A percentile compares a stretch with the other conserved stretches of the same genome.
Conservation (phyloP, 1,284 basidiomycete species). For the Trametes polyzona region DNA sequence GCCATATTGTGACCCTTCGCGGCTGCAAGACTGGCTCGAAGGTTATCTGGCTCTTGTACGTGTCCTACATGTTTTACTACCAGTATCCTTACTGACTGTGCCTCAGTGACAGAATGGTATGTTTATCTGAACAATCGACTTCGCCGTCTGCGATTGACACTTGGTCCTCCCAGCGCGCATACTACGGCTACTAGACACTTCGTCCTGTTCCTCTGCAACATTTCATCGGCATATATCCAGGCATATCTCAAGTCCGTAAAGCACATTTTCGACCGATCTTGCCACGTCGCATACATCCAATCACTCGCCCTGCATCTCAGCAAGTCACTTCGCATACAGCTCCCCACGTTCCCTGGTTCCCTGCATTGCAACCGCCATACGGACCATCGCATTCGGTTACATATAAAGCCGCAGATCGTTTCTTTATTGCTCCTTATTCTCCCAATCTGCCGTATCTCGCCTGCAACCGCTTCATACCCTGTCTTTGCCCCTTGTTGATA, state of each 20-base stretch:
- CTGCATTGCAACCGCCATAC: background rate
- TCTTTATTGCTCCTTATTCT: conserved; percentile 34
- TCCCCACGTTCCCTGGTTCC: background rate
- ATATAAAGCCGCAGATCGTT: conserved; percentile 30
- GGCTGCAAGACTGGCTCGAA: conserved; percentile 87
- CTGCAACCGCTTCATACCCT: conserved; percentile 2
- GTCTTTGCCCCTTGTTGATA: background rate
- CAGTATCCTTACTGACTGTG: conserved; percentile 1
- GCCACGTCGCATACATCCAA: conserved; percentile 13
- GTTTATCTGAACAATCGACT: no score
- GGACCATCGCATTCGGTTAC: conserved; percentile 9
- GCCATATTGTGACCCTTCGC: conserved; percentile 82
- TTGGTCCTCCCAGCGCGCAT: conserved; percentile 46
- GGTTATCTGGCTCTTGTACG: conserved; percentile 87
- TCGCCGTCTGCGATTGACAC: no score
- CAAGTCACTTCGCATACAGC: background rate
- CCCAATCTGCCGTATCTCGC: conserved; percentile 17
- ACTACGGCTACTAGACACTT: conserved; percentile 47
- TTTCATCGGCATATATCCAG: conserved; percentile 30
- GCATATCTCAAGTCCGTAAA: conserved; percentile 20
- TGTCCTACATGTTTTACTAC: conserved; percentile 20
- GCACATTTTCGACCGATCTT: conserved; percentile 20
- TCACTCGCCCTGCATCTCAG: background rate
- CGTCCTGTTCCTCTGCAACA: conserved; percentile 22
- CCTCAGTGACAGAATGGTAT: conserved; percentile 55